Evolutionary conservation across 1,284 basidiomycete genomes (phyloP).

Genomic region (Entoloma clypeatum): DNA sequence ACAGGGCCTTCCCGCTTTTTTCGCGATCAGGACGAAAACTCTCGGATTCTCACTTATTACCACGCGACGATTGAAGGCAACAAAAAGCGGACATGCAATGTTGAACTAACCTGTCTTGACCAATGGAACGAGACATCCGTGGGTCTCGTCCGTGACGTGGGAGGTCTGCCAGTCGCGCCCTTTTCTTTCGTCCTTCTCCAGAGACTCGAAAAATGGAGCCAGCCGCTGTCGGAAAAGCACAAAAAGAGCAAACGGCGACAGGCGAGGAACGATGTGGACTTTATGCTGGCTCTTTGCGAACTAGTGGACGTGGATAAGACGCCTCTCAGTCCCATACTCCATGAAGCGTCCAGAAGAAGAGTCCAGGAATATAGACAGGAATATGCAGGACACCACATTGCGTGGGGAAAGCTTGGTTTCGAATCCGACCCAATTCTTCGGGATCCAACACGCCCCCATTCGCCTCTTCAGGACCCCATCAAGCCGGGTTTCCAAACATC

Average conservation of each 20-base stretch:
- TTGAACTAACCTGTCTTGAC: constrained; percentile 7
- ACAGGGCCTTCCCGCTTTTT: constrained; percentile 6
- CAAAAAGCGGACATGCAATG: constrained; percentile 2
- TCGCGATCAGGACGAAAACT: background rate
- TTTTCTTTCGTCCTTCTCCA: constrained; percentile 10
- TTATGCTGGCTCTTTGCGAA: background rate
- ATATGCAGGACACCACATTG: background rate
- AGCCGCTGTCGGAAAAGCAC: background rate
- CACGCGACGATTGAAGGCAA: constrained; percentile 2
- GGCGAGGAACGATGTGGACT: background rate
- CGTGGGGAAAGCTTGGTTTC: constrained; percentile 4
- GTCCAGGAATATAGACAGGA: background rate
- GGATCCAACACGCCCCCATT: no score
- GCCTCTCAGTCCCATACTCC: constrained; percentile 1
- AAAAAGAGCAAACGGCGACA: no score
- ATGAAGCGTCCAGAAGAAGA: background rate
- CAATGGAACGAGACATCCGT: constrained; percentile 1
- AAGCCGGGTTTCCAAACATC: background rate
- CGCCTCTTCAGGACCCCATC: background rate
- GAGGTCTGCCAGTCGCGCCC: constrained; percentile 11
- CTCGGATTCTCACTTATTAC: constrained; percentile 1
- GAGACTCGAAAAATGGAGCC: constrained; percentile 12
- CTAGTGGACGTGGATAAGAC: constrained; percentile 1
- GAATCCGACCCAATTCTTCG: background rate
- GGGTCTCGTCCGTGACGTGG: constrained; percentile 6